Evolutionary conservation across 768 basidiomycete species (phyloP).

Genomic region (Tylopilus vinaceipallidus): DNA sequence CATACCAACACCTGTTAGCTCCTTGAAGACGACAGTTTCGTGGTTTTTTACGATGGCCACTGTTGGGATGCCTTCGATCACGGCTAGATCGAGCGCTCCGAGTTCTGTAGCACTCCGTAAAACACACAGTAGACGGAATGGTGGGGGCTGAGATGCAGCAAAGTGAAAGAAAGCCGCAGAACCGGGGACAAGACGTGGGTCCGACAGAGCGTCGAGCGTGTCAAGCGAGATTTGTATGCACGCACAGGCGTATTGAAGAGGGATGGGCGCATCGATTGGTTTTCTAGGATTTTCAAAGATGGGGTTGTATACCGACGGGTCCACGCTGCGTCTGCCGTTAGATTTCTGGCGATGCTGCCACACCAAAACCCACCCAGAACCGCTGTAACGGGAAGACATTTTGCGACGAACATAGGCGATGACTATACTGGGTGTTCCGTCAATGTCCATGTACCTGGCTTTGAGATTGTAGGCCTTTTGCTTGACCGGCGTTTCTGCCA

Average conservation of each 20-base stretch:
- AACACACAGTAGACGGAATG: slow-evolving; percentile 41
- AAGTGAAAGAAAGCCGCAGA: slow-evolving; percentile 38
- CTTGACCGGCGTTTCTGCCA: slow-evolving; percentile 49
- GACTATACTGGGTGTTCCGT: slow-evolving; percentile 48
- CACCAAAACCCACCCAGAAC: slow-evolving; percentile 15
- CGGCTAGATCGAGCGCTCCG: slow-evolving; percentile 40
- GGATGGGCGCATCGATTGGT: slow-evolving; percentile 42
- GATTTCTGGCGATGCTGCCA: background rate
- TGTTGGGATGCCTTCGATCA: slow-evolving; percentile 41
- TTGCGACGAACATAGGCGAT: slow-evolving; percentile 51
- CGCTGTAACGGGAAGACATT: slow-evolving; percentile 14
- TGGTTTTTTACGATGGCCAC: slow-evolving; percentile 43
- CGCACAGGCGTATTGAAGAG: slow-evolving; percentile 45
- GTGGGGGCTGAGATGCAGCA: slow-evolving; percentile 35
- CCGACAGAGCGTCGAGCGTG: slow-evolving; percentile 42
- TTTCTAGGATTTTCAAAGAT: slow-evolving; percentile 32
- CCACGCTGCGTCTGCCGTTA: slow-evolving; percentile 22
- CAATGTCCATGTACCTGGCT: slow-evolving; percentile 56
- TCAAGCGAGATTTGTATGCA: slow-evolving; percentile 42
- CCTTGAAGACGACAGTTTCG: slow-evolving; percentile 42
- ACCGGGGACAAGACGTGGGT: slow-evolving; percentile 39
- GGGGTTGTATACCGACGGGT: slow-evolving; percentile 33
- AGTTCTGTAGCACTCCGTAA: slow-evolving; percentile 39
- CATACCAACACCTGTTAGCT: slow-evolving; percentile 35
- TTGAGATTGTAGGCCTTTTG: slow-evolving; percentile 55